Percentiles rank a stretch among this genome's conserved stretches.
These are phyloP conservation scores for Brettanomyces nanus DNA, from an alignment of 805 yeast genomes.

Conservation along the genomic window DNA sequence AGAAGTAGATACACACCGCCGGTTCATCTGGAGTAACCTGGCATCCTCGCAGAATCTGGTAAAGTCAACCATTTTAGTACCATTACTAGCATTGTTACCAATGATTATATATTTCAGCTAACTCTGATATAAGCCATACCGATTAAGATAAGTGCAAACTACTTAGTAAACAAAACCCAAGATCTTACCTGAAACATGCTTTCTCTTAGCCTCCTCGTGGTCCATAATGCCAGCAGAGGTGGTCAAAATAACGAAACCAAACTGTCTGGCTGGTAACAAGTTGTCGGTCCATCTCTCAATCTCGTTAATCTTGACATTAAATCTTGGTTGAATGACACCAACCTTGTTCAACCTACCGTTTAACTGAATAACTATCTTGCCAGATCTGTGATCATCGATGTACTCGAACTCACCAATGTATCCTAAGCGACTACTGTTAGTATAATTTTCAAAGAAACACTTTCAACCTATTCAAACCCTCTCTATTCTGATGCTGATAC, in stretches of 20 bases:
- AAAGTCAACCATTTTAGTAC: not conserved
- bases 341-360: constrained; percentile 99
- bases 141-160: too few species aligned
- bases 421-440: constrained; percentile 21
- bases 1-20: not conserved
- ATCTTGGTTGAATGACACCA: constrained; percentile 98
- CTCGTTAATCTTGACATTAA: constrained; percentile 91
- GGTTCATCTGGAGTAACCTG: not conserved
- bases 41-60: not conserved
- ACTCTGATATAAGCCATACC: too few species aligned
- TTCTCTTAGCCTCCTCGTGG: constrained; percentile 99
- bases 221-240: constrained; percentile 99
- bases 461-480: too few species aligned
- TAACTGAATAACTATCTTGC: constrained; percentile 93
- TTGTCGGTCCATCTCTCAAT: constrained; percentile 98
- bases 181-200: constrained; percentile 99
- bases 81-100: not conserved
- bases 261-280: constrained; percentile 98
- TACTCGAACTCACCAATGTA: constrained; percentile 98
- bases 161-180: constrained; percentile 93
- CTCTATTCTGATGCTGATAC: too few species aligned
- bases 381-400: constrained; percentile 99
- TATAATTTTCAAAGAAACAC: not conserved
- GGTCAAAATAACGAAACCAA: constrained; percentile 95
- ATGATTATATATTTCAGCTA: not conserved